Percentiles rank a stretch among this genome's conserved stretches.
These are phyloP conservation scores for Penicillium turbatum DNA, from an alignment of 495 filamentous ascomycete species.

Conservation along the genomic window DNA sequence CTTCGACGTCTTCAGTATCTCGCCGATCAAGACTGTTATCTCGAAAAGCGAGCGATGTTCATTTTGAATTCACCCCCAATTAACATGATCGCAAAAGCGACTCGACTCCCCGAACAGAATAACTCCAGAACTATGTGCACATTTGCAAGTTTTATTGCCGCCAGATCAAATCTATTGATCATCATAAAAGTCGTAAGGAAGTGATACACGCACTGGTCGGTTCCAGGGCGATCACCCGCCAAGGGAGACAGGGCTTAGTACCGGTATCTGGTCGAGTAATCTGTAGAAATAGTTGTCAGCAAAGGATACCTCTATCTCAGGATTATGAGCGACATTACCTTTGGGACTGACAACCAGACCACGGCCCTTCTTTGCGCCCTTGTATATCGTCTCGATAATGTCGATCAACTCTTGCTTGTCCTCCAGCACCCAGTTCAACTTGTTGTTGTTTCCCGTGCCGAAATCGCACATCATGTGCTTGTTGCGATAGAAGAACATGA, in stretches of 20 bases:
- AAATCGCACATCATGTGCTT: conserved; percentile 99
- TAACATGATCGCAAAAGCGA: not conserved
- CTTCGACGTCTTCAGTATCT: not conserved
- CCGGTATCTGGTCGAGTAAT: conserved; percentile 80
- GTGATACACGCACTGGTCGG: not conserved
- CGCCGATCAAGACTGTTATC: not conserved
- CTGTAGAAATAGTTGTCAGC: conserved; percentile 33
- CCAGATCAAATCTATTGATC: conserved; percentile 6
- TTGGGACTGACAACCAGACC: conserved; percentile 96
- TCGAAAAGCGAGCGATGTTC: not conserved
- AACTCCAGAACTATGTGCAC: conserved; percentile 5
- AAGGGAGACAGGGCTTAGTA: conserved; percentile 48
- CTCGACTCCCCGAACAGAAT: conserved; percentile 5
- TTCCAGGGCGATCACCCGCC: conserved; percentile 1
- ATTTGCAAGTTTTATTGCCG: conserved; percentile 4
- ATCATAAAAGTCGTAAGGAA: conserved; percentile 21
- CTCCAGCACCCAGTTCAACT: conserved; percentile 94
- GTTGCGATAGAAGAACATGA: conserved; percentile 95
- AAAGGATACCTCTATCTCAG: not conserved
- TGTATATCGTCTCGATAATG: conserved; percentile 97
- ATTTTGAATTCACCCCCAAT: not conserved
- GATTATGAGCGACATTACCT: conserved; percentile 34
- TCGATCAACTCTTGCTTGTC: conserved; percentile 99
- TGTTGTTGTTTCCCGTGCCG: conserved; percentile 98
- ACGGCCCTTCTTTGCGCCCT: conserved; percentile 92